Conservation (phyloP, 2,329 filamentous ascomycete genomes). For the Aspergillus clavatus region DNA sequence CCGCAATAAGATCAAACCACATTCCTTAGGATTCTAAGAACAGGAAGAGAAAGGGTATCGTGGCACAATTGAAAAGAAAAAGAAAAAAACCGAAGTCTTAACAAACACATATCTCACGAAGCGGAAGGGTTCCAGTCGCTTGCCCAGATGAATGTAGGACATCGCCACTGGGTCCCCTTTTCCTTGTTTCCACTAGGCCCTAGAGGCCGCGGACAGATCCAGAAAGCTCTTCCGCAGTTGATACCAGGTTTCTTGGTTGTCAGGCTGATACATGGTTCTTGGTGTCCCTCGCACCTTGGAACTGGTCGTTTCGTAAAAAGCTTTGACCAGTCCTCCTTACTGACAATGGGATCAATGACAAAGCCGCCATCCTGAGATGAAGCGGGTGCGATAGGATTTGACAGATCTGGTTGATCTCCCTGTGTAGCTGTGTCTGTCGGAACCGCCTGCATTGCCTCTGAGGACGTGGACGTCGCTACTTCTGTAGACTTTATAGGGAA, state of each 20-base stretch:
- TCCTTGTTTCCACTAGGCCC: conserved; percentile 84
- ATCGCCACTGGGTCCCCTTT: conserved; percentile 78
- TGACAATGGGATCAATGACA: conserved; percentile 62
- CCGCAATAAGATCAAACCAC: too few species aligned
- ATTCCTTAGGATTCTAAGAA: neutral
- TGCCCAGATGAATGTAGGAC: conserved; percentile 73
- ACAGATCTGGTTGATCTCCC: neutral
- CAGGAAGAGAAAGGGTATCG: conserved; percentile 1
- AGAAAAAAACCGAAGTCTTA: neutral
- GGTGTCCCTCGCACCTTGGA: conserved; percentile 76
- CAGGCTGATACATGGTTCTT: conserved; percentile 77
- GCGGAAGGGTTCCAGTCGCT: conserved; percentile 53
- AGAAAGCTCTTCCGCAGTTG: conserved; percentile 67
- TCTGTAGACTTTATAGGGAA: neutral
- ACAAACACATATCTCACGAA: neutral
- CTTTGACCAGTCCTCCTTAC: conserved; percentile 80
- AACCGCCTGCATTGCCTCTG: neutral
- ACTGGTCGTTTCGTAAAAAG: conserved; percentile 69
- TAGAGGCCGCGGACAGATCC: conserved; percentile 69
- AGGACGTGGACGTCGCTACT: neutral
- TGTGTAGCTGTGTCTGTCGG: neutral
- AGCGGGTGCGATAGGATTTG: conserved; percentile 8
- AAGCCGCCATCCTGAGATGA: conserved; percentile 41
- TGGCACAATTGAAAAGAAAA: neutral
- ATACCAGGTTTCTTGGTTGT: conserved; percentile 84